Percentiles rank a stretch among this genome's conserved stretches.
Conservation (phyloP, 306 rosid species). For the Casuarina equisetifolia region DNA sequence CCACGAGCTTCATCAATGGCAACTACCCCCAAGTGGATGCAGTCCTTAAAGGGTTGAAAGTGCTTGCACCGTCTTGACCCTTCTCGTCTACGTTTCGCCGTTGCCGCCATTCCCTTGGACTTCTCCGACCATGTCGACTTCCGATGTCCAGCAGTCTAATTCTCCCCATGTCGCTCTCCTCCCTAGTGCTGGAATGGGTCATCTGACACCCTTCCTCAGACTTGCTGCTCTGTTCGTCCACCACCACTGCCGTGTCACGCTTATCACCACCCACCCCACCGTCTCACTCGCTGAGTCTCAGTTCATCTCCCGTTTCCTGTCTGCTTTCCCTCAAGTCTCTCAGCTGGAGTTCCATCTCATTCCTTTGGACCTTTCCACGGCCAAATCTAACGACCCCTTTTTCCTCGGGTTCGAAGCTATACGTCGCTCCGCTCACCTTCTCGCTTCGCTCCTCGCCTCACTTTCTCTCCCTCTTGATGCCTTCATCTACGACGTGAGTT, state of each 20-base stretch:
- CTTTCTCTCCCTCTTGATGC: conserved; percentile 50
- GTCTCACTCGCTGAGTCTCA: conserved; percentile 50
- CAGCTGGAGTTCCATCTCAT: conserved; percentile 24
- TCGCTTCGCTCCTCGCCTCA: conserved; percentile 39
- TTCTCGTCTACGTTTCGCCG: too few relatives aligned
- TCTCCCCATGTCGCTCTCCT: conserved; percentile 49
- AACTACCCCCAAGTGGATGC: too few relatives aligned
- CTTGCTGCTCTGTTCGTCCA: conserved; percentile 35
- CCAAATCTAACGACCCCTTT: conserved; percentile 45
- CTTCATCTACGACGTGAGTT: conserved; percentile 38
- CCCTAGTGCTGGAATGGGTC: conserved; percentile 66
- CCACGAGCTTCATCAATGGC: too few relatives aligned
- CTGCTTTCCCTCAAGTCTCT: conserved; percentile 38
- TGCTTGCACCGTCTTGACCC: too few relatives aligned
- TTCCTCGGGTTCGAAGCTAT: conserved; percentile 34
- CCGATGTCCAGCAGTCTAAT: not conserved
- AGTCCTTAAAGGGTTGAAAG: too few relatives aligned
- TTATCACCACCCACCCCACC: conserved; percentile 45
- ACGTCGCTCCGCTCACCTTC: conserved; percentile 48
- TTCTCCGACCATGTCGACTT: too few relatives aligned
- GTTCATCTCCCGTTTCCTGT: conserved; percentile 44
- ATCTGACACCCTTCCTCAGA: conserved; percentile 48
- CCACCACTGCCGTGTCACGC: conserved; percentile 41
- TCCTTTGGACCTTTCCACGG: conserved; percentile 13
- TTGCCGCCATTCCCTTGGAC: too few relatives aligned